Conservation (phyloP, 345 rosid species). For the Eucalyptus pauciflora region DNA sequence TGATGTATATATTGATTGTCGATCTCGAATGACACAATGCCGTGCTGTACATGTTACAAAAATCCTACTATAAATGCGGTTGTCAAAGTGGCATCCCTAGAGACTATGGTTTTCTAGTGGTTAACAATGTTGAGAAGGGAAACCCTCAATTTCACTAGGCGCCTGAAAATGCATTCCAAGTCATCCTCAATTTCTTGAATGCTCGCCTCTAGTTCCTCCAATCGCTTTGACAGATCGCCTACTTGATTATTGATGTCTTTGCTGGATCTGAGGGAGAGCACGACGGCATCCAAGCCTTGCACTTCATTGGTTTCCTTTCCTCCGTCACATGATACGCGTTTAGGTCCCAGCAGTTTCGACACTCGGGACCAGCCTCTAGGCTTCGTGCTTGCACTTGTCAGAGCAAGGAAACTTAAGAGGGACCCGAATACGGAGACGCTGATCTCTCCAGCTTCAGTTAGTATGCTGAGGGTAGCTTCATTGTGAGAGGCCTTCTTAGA, state of each 20-base stretch:
- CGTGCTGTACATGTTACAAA: not conserved
- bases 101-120: not conserved
- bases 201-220: not conserved
- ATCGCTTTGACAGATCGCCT: not conserved
- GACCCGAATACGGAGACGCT: constrained; percentile 9
- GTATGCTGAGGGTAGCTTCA: not conserved
- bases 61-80: not conserved
- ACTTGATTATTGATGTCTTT: not conserved
- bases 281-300: not conserved
- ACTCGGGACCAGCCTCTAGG: not conserved
- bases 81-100: not conserved
- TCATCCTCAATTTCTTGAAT: not conserved
- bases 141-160: not conserved
- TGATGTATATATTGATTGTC: not conserved
- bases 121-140: not conserved
- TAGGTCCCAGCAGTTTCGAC: constrained; percentile 5
- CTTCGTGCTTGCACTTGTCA: not conserved
- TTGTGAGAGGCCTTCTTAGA: not conserved
- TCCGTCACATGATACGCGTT: not conserved
- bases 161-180: constrained; percentile 1
- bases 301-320: not conserved
- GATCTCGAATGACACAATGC: not conserved
- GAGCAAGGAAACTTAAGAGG: constrained; percentile 2
- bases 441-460: constrained; percentile 14
- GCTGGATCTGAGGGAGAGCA: not conserved